Evolutionary conservation across 2,329 filamentous ascomycete genomes (phyloP).

Genomic region (Lecanoromycetidae sp.): DNA sequence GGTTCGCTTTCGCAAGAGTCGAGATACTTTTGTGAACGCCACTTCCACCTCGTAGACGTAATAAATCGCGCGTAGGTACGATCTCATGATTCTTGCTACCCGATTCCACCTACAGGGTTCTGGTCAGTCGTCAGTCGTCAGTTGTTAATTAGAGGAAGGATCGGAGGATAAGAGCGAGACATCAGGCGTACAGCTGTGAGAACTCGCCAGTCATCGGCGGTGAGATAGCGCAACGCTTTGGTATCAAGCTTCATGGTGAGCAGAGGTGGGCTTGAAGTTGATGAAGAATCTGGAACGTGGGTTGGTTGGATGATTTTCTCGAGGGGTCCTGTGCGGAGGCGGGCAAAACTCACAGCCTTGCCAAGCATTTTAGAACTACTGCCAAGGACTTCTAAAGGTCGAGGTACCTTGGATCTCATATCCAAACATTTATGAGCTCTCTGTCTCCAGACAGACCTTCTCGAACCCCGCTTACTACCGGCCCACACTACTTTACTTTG

Average conservation of each 20-base stretch:
- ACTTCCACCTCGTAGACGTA: conserved; percentile 63
- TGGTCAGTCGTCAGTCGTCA: conserved; percentile 29
- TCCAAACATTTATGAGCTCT: background rate
- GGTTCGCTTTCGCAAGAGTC: conserved; percentile 74
- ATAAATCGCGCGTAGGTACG: conserved; percentile 75
- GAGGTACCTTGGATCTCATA: background rate
- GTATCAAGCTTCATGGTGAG: conserved; percentile 84
- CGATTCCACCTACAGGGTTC: conserved; percentile 60
- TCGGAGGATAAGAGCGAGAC: conserved; percentile 17
- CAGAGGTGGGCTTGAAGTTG: background rate
- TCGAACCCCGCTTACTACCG: no score
- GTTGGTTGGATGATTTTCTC: background rate
- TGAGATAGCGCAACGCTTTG: conserved; percentile 82
- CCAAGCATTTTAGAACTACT: background rate
- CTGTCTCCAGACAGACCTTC: background rate
- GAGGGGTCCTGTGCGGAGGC: background rate
- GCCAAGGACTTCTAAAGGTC: background rate
- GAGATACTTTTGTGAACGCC: conserved; percentile 82
- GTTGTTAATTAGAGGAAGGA: no score
- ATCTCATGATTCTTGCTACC: conserved; percentile 96
- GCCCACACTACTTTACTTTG: no score
- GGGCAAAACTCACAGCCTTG: background rate
- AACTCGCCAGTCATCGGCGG: conserved; percentile 86
- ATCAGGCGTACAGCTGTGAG: conserved; percentile 63
- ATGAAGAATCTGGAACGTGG: background rate